Conservation (phyloP, 805 yeast genomes). For the Brettanomyces anomalus region DNA sequence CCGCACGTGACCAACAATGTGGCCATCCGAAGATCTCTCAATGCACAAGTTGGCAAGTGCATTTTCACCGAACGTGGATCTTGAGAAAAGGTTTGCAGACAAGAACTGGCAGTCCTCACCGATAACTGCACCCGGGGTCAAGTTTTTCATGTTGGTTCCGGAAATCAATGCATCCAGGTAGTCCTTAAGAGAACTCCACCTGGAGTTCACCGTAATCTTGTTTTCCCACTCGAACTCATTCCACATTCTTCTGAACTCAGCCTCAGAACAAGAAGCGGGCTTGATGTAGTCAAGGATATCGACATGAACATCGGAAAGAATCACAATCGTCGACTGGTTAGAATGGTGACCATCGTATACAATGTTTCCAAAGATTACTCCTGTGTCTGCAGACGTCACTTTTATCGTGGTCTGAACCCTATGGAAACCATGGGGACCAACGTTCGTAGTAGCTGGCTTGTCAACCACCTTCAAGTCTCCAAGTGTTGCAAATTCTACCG, state of each 20-base stretch:
- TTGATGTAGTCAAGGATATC: slow-evolving; percentile 96
- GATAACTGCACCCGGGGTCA: slow-evolving; percentile 86
- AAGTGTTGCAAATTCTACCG: slow-evolving; percentile 90
- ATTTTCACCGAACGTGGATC: slow-evolving; percentile 93
- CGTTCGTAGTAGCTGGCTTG: slow-evolving; percentile 78
- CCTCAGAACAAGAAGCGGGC: slow-evolving; percentile 87
- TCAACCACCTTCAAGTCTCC: slow-evolving; percentile 96
- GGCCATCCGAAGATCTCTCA: slow-evolving; percentile 68
- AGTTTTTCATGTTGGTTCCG: slow-evolving; percentile 89
- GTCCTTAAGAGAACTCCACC: slow-evolving; percentile 55
- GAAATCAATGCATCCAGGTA: slow-evolving; percentile 68
- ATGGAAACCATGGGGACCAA: slow-evolving; percentile 97
- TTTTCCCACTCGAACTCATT: slow-evolving; percentile 99
- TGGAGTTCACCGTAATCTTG: slow-evolving; percentile 81
- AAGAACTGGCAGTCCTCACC: slow-evolving; percentile 87
- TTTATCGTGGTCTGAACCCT: slow-evolving; percentile 81
- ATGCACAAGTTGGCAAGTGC: slow-evolving; percentile 93
- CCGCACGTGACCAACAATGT: slow-evolving; percentile 87
- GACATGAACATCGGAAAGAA: slow-evolving; percentile 88
- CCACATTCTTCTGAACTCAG: slow-evolving; percentile 95
- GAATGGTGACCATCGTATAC: slow-evolving; percentile 95
- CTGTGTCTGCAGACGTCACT: slow-evolving; percentile 96
- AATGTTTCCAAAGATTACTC: slow-evolving; percentile 95
- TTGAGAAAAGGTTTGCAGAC: slow-evolving; percentile 88
- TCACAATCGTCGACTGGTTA: slow-evolving; percentile 80